Evolutionary conservation across 2,329 filamentous ascomycete genomes (phyloP), one percentile per base, ranked within the genome.

Genomic region (Bisporella sp.): DNA sequence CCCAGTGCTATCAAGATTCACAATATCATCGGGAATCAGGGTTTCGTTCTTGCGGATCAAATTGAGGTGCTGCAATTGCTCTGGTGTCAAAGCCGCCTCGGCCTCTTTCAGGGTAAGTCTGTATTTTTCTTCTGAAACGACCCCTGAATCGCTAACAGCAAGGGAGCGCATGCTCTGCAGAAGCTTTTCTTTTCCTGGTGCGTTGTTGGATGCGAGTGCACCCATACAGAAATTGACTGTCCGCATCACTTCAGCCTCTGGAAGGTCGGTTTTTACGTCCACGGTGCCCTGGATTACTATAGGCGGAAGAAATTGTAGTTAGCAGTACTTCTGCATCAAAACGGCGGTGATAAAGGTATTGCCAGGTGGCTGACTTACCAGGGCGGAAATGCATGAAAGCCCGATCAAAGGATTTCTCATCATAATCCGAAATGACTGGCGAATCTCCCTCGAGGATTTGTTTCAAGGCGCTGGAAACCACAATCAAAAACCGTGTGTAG

Each of bases 401-500:
- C 13, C 35, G 9, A 9, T 39, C 9, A 39, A 39, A 39, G 9
- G 9, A 9, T 39, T 39, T 2, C 35, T 39, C 35, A 13, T 39
- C 35, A 39, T 11, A 11, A 39, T 39, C 35, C 9, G 9, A 11
- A 39, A 39, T 39, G 3, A 39, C 35, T 3, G 35, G 35, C 35
- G 9, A 9, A 9, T 39, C 35, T 13, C 13, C 9, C 9, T 9
- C 9, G 9, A 9, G 35, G 35, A 39, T 39, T 39, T 39, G 35
- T 13, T 39, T 39, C 13, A 39, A 39, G 13, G 66, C 64, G 42
- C 61, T 68, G 40, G 64, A 52, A 1, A 75, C 69, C 1, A 73
- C 62, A 0, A 75, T 54, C 21, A 76, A 56, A 59, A 77, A 77
- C 2, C 73, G 69, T 1, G 71, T 71, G 56, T 77, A 78, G 5